phyloP scores from a whole-genome alignment of 192 early-diverging fungal genomes.

The Fimicolochytrium jonesii region DNA sequence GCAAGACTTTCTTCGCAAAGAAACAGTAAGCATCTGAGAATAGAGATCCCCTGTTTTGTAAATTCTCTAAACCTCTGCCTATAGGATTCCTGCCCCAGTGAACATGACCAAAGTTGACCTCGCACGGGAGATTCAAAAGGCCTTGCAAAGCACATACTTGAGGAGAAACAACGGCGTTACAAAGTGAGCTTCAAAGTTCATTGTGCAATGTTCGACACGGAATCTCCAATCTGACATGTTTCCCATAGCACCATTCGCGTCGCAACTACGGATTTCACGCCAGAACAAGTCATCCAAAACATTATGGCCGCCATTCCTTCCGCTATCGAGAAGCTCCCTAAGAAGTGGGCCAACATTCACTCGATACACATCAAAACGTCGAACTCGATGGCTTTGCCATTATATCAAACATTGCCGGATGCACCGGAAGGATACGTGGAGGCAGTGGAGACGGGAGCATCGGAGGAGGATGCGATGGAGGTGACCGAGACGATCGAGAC shows the following conservation, averaged over 20 bases:
- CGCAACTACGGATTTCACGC: constrained; percentile 31
- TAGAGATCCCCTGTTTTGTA: constrained; percentile 13
- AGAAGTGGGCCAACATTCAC: constrained; percentile 78
- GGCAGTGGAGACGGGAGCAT: too few relatives aligned
- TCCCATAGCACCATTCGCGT: neutral
- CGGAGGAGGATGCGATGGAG: too few relatives aligned
- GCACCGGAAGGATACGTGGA: too few relatives aligned
- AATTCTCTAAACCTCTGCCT: too few relatives aligned
- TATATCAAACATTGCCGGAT: constrained; percentile 50
- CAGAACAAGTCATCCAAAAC: constrained; percentile 70
- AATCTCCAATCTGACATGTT: too few relatives aligned
- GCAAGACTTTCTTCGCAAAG: constrained; percentile 75
- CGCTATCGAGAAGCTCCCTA: constrained; percentile 65
- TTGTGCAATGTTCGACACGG: neutral
- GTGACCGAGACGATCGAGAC: too few relatives aligned
- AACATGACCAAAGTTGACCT: constrained; percentile 59
- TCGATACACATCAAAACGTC: constrained; percentile 81
- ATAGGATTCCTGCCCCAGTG: constrained; percentile 69
- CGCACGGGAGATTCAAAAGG: constrained; percentile 56
- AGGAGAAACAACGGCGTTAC: constrained; percentile 55
- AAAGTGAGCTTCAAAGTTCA: constrained; percentile 44
- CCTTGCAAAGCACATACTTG: constrained; percentile 61
- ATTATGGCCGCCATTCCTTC: constrained; percentile 56
- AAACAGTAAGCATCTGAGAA: constrained; percentile 69
- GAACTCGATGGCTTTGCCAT: constrained; percentile 74